Conservation (phyloP, 176 grass and related monocot species). For the Hsuehochloa calcarea region DNA sequence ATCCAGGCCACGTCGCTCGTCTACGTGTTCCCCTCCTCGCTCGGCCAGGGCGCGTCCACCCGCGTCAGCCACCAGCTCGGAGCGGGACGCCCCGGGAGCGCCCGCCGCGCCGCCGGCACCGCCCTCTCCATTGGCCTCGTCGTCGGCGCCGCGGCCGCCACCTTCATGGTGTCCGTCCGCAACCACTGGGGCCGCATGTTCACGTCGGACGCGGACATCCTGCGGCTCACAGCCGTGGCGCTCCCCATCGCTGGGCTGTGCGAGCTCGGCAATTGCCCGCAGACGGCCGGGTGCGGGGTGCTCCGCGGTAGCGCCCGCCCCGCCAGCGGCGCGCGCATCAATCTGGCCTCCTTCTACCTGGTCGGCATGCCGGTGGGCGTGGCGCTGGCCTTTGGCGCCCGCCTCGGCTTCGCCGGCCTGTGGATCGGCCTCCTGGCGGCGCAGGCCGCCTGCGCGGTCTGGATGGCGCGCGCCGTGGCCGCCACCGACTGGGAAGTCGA, state of each 20-base stretch:
- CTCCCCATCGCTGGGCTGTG: slow-evolving; percentile 93
- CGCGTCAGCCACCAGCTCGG: slow-evolving; percentile 84
- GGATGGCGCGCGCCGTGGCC: slow-evolving; percentile 65
- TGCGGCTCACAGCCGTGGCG: slow-evolving; percentile 64
- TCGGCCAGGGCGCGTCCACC: slow-evolving; percentile 87
- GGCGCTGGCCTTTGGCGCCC: slow-evolving; percentile 51
- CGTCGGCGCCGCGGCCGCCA: slow-evolving; percentile 50
- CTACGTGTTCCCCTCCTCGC: slow-evolving; percentile 85
- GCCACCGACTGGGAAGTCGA: slow-evolving; percentile 77
- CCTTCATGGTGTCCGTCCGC: slow-evolving; percentile 77
- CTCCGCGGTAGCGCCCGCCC: slow-evolving; percentile 82
- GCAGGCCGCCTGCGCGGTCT: slow-evolving; percentile 70
- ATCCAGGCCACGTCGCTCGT: slow-evolving; percentile 94
- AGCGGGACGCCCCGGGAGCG: slow-evolving; percentile 43
- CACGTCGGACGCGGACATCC: slow-evolving; percentile 68
- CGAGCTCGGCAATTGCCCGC: slow-evolving; percentile 95
- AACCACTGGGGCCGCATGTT: slow-evolving; percentile 73
- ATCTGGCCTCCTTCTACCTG: slow-evolving; percentile 90
- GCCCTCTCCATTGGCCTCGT: slow-evolving; percentile 49
- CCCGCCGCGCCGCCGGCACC: slow-evolving; percentile 51
- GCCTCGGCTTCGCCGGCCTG: slow-evolving; percentile 79
- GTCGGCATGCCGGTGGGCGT: slow-evolving; percentile 94
- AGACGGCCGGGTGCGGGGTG: slow-evolving; percentile 90
- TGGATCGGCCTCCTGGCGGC: slow-evolving; percentile 92
- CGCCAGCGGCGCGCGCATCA: slow-evolving; percentile 70